A percentile compares a stretch with the other conserved stretches of the same genome.
Conservation (phyloP, 1,284 basidiomycete species). For the Malassezia obtusa region DNA sequence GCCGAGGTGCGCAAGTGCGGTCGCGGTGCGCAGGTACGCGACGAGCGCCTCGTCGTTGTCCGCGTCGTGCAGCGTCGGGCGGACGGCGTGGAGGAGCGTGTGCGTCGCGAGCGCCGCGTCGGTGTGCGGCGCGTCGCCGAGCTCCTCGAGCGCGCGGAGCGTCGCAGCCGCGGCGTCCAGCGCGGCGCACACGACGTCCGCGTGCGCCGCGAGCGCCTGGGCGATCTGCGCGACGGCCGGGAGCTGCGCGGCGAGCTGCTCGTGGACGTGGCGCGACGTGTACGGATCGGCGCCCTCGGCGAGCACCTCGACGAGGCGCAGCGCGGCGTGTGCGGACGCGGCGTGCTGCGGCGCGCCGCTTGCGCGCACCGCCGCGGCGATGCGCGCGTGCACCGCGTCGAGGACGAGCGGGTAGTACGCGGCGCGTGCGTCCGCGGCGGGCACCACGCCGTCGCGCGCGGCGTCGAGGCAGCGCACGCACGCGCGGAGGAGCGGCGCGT, state of each 20-base stretch:
- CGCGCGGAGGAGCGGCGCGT: conserved; percentile 29
- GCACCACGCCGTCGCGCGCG: conserved; percentile 16
- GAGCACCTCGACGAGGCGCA: conserved; percentile 3
- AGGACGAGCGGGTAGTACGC: conserved; percentile 24
- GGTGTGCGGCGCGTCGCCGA: neutral
- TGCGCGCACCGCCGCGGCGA: conserved; percentile 4
- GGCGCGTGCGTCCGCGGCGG: conserved; percentile 12
- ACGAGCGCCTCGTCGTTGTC: neutral
- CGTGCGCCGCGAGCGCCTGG: neutral
- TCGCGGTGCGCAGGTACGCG: neutral
- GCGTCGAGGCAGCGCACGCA: conserved; percentile 36
- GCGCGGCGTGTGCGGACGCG: conserved; percentile 3
- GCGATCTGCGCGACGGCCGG: neutral
- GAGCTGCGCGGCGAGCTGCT: conserved; percentile 5
- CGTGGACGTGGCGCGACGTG: conserved; percentile 2
- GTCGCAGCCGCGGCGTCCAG: conserved; percentile 18
- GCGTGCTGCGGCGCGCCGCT: neutral
- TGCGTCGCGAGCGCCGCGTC: neutral
- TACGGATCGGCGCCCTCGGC: conserved; percentile 5
- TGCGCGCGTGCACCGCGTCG: conserved; percentile 7
- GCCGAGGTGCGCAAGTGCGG: neutral
- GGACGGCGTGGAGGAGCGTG: neutral
- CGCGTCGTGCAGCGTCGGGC: neutral
- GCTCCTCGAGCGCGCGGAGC: conserved; percentile 6
- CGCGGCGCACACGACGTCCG: conserved; percentile 4